Evolutionary conservation across 192 early-diverging fungal genomes (phyloP).

Genomic region (Coemansia sp.): DNA sequence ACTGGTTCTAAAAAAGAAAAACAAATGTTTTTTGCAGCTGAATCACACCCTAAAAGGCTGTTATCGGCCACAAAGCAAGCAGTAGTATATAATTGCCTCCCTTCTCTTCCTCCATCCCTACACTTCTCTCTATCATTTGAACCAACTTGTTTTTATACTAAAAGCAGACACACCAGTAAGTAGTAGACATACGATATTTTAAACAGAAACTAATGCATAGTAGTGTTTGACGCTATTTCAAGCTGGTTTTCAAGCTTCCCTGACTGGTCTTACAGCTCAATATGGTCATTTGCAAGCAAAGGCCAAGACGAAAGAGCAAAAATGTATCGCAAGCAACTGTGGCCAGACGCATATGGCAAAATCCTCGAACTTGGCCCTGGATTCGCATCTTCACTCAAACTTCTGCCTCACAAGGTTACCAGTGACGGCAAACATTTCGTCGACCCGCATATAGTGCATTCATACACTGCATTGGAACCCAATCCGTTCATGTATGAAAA

Average conservation of each 20-base stretch:
- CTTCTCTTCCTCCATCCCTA: no score
- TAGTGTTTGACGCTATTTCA: not conserved
- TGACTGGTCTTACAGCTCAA: constrained; percentile 26
- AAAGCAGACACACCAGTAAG: no score
- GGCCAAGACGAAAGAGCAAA: constrained; percentile 30
- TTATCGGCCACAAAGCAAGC: no score
- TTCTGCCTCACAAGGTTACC: constrained; percentile 25
- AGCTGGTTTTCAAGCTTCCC: not conserved
- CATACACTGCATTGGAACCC: constrained; percentile 43
- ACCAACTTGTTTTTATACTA: no score
- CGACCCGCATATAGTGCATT: constrained; percentile 20
- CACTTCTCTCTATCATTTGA: no score
- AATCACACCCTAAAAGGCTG: no score
- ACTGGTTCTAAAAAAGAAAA: no score
- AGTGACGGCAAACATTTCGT: constrained; percentile 15
- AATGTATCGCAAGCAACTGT: constrained; percentile 25
- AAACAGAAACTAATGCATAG: not conserved
- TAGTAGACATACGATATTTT: no score
- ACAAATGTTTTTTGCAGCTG: no score
- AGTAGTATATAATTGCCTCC: no score
- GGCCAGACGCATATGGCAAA: constrained; percentile 35
- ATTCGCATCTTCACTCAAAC: constrained; percentile 30
- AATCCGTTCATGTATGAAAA: constrained; percentile 38
- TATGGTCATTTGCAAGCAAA: constrained; percentile 21
- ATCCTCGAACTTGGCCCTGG: constrained; percentile 44